Evolutionary conservation across 2,329 filamentous ascomycete species (phyloP).

Genomic region (Diatrype stigma): DNA sequence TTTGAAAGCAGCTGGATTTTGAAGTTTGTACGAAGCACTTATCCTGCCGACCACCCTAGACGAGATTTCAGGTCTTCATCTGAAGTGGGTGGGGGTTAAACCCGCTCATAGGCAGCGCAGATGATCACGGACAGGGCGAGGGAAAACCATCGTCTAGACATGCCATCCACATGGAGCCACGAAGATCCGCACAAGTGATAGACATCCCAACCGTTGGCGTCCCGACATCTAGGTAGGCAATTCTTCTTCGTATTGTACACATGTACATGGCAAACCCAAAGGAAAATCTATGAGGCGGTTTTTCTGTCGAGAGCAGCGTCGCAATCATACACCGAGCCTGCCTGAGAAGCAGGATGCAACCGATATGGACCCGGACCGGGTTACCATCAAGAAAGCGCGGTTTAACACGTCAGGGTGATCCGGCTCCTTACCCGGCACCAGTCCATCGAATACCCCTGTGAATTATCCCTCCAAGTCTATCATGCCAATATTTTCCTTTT

Average conservation of each 20-base stretch:
- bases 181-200: conserved; percentile 4
- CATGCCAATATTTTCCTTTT: conserved; percentile 21
- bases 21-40: too few species aligned
- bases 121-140: too few species aligned
- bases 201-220: conserved; percentile 4
- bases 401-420: background rate
- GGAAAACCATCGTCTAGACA: background rate
- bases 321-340: conserved; percentile 22
- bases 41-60: too few species aligned
- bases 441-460: conserved; percentile 1
- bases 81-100: too few species aligned
- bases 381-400: background rate
- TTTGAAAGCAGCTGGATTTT: too few species aligned
- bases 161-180: too few species aligned
- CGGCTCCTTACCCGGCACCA: conserved; percentile 4
- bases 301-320: conserved; percentile 12
- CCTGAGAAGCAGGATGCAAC: background rate
- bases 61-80: too few species aligned
- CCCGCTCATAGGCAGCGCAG: too few species aligned
- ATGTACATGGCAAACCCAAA: conserved; percentile 28
- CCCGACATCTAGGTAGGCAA: conserved; percentile 15
- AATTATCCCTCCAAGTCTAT: conserved; percentile 18
- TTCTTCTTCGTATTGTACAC: conserved; percentile 27
- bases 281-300: conserved; percentile 27
- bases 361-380: background rate